phyloP scores from a whole-genome alignment of 192 early-diverging fungal genomes.

The Backusella luteola region DNA sequence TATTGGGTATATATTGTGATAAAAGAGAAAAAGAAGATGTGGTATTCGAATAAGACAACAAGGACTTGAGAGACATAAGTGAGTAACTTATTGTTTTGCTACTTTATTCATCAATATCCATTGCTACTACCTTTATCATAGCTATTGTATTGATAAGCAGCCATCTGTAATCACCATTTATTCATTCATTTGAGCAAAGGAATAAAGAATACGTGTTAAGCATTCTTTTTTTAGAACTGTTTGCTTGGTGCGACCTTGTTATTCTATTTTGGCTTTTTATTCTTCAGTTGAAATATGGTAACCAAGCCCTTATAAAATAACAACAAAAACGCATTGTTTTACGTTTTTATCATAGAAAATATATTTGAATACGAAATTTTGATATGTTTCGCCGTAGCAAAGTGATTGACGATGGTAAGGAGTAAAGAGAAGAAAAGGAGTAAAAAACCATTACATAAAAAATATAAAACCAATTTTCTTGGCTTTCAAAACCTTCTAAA shows the following conservation, averaged over 20 bases:
- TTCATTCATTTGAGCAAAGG: too few relatives aligned
- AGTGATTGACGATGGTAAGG: background rate
- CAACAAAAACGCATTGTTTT: background rate
- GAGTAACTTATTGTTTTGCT: too few relatives aligned
- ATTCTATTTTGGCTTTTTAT: background rate
- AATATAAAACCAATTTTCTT: background rate
- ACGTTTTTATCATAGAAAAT: background rate
- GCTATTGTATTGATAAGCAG: too few relatives aligned
- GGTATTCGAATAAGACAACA: too few relatives aligned
- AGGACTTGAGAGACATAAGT: too few relatives aligned
- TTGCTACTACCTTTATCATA: too few relatives aligned
- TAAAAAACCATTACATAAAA: background rate
- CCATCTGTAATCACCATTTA: too few relatives aligned
- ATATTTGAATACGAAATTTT: background rate
- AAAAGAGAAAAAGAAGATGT: too few relatives aligned
- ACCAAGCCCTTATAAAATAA: background rate
- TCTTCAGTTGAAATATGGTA: background rate
- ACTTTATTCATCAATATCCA: too few relatives aligned
- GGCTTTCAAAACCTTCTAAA: conserved; percentile 3
- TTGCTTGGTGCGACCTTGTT: background rate
- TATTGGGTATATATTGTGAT: too few relatives aligned
- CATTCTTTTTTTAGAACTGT: background rate
- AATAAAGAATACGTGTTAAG: too few relatives aligned
- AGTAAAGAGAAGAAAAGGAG: background rate
- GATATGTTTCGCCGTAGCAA: background rate